Conservation (phyloP, 352 stramenopile species). For the Phytophthora parvispora region DNA sequence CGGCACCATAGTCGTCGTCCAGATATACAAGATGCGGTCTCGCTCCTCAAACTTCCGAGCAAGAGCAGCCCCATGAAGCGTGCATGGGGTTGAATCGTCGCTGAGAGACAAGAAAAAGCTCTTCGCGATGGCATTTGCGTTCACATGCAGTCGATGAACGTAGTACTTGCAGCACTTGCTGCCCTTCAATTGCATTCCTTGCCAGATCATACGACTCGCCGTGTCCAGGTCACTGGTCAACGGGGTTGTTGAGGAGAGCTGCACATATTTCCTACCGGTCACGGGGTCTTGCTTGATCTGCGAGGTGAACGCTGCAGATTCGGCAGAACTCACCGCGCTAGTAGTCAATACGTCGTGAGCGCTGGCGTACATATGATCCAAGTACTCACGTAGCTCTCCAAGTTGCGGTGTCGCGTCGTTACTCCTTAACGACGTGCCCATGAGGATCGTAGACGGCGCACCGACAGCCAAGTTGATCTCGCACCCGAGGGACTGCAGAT, state of each 20-base stretch:
- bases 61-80: constrained; percentile 20
- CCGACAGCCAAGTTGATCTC: constrained; percentile 22
- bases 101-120: constrained; percentile 23
- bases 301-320: constrained; percentile 8
- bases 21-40: constrained; percentile 30
- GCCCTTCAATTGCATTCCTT: constrained; percentile 22
- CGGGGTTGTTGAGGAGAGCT: constrained; percentile 19
- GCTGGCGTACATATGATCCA: constrained; percentile 26
- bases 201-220: constrained; percentile 25
- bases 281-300: constrained; percentile 24
- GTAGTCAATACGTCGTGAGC: constrained; percentile 11
- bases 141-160: constrained; percentile 22
- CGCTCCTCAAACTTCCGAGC: constrained; percentile 22
- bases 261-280: constrained; percentile 10
- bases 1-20: constrained; percentile 24
- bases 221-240: constrained; percentile 14
- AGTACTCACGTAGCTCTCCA: constrained; percentile 14
- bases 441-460: constrained; percentile 12
- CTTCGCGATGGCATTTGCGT: constrained; percentile 26
- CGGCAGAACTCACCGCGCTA: neutral
- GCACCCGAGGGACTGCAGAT: constrained; percentile 13
- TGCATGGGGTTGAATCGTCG: neutral
- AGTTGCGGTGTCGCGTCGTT: constrained; percentile 31
- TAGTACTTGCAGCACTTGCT: constrained; percentile 17
- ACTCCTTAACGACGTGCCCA: constrained; percentile 14